Evolutionary conservation across 352 stramenopile species (phyloP), one percentile per base, ranked within the genome.

Genomic region (Phytophthora gonapodyides): DNA sequence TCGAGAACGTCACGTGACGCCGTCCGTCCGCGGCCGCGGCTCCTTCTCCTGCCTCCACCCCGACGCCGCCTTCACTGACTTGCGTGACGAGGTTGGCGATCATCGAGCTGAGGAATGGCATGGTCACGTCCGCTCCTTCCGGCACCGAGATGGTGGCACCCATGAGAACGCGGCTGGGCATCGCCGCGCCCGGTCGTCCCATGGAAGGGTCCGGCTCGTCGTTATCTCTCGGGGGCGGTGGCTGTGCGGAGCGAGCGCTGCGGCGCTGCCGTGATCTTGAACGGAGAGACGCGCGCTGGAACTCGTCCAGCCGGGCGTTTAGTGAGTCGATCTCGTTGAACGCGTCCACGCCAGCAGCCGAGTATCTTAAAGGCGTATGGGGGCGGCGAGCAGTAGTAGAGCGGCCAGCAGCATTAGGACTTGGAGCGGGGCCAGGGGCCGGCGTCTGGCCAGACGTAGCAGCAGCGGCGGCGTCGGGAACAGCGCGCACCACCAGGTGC

Each of bases 101-200:
- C 73, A 95, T 85, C 2, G 82, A 91, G 55, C 80, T 91, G 7
- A 95, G 68, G 71, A 95, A 93, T 11, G 86, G 86, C 77, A 92
- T 85, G n/a, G 64, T 82, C 34, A 90, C 76, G 35, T 84, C 76
- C 9, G 76, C 47, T 5, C 82, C 80, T 21, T 93, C 82, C 1
- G 81, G 76, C 2, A 93, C 69, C 8, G 83, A 66, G 44, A 94
- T 91, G 2, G 86, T 90, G 16, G 85, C 83, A 7, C 85, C 83
- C 80, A 94, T 90, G 40, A 92, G 67, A 15, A 92, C 63, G 27
- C 71, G 86, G 30, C 74, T 55, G 6, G 57, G 64, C 7, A 68
- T 6, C 0, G 27, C 44, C 11, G 60, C 55, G 27, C 55, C 46
- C 2, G 45, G 30, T 9, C 50, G 47, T 12, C 51, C 59, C 57